These are phyloP conservation scores for maize (Zea mays) DNA, from an alignment of 176 grass and related monocot genomes.

Conservation along the genomic window Zm-B73-REFERENCE-NAM-5.0 NC_050096.1:38224001-38224500, in stretches of 20 bases:
- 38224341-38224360: background rate
- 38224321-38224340: background rate
- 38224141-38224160: conserved; percentile 91
- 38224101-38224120: conserved; percentile 32
- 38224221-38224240: conserved; percentile 28
- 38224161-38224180: conserved; percentile 77
- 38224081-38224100: background rate
- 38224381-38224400: background rate
- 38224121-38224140: conserved; percentile 97
- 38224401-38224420: too few species aligned
- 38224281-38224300: background rate
- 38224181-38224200: conserved; percentile 29
- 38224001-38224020: background rate
- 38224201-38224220: conserved; percentile 11
- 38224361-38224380: background rate
- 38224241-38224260: conserved; percentile 35
- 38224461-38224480: too few species aligned
- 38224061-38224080: background rate
- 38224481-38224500: too few species aligned
- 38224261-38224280: background rate
- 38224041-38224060: background rate
- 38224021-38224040: background rate
- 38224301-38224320: background rate
- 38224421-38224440: too few species aligned
- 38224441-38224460: too few species aligned